phyloP scores from a whole-genome alignment of 2,329 filamentous ascomycete species.

The Apiospora marii region DNA sequence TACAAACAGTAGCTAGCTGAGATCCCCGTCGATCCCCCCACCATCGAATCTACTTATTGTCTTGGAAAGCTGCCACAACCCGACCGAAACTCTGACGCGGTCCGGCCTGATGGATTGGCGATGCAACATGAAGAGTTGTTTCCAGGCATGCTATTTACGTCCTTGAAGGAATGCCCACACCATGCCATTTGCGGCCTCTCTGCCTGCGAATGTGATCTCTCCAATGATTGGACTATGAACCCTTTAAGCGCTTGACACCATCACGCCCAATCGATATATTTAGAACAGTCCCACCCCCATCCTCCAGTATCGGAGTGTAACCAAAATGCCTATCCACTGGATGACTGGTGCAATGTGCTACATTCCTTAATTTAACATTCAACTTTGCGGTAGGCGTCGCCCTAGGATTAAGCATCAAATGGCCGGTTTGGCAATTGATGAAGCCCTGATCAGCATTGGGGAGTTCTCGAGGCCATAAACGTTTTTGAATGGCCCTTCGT shows the following conservation, averaged over 20 bases:
- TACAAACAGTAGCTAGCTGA: neutral
- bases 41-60: neutral
- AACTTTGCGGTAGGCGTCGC: no score
- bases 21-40: neutral
- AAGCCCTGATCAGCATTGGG: no score
- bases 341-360: no score
- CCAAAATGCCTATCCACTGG: no score
- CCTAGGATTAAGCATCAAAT: no score
- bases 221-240: conserved; percentile 20
- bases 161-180: neutral
- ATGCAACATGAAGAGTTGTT: neutral
- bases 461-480: no score
- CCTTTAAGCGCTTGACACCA: conserved; percentile 24
- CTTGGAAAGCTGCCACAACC: neutral
- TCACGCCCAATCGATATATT: conserved; percentile 8
- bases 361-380: no score
- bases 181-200: neutral
- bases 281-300: neutral
- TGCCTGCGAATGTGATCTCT: conserved; percentile 15
- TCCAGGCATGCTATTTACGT: neutral
- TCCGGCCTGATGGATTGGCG: neutral
- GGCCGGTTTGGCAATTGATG: no score
- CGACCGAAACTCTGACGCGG: neutral
- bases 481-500: no score
- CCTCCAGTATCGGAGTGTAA: neutral